phyloP scores from a whole-genome alignment of 139 green algal genomes.

The Protoeuglena noctilucae region DNA sequence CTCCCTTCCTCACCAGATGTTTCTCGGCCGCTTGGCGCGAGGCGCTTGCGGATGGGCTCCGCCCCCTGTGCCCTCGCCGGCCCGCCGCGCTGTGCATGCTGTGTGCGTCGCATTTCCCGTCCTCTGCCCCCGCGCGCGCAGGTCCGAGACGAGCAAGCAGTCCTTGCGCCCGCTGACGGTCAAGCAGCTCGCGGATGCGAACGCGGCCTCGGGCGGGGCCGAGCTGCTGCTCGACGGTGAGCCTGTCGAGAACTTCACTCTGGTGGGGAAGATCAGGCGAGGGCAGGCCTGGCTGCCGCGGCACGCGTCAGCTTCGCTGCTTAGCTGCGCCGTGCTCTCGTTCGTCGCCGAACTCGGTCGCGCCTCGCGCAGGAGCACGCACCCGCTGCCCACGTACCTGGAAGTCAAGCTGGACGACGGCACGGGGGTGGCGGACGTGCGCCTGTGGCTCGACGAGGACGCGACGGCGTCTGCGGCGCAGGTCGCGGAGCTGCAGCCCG shows the following conservation, averaged over 20 bases:
- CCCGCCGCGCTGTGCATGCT: too few species aligned
- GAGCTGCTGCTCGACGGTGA: constrained; percentile 1
- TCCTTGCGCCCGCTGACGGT: constrained; percentile 3
- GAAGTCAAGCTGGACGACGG: constrained; percentile 7
- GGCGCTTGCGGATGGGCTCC: too few species aligned
- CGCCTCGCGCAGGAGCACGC: too few species aligned
- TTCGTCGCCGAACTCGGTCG: too few species aligned
- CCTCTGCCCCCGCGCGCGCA: background rate
- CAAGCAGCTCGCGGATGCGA: constrained; percentile 4
- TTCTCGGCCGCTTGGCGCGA: background rate
- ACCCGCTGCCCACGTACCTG: constrained; percentile 2
- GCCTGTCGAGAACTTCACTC: background rate
- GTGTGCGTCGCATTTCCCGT: background rate
- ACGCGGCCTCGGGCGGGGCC: background rate
- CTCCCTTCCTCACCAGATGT: background rate
- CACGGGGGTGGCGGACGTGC: constrained; percentile 2
- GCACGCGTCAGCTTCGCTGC: too few species aligned
- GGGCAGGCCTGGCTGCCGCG: too few species aligned
- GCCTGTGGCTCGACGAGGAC: constrained; percentile 5
- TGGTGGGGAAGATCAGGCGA: constrained; percentile 5
- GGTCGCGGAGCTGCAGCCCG: background rate
- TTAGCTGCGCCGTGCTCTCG: too few species aligned
- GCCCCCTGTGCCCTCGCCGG: too few species aligned
- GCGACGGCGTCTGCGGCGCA: background rate
- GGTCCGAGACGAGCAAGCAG: constrained; percentile 1